Base-by-base conservation (phyloP, 257 asterid species). In the Voacanga thouarsii region DNA sequence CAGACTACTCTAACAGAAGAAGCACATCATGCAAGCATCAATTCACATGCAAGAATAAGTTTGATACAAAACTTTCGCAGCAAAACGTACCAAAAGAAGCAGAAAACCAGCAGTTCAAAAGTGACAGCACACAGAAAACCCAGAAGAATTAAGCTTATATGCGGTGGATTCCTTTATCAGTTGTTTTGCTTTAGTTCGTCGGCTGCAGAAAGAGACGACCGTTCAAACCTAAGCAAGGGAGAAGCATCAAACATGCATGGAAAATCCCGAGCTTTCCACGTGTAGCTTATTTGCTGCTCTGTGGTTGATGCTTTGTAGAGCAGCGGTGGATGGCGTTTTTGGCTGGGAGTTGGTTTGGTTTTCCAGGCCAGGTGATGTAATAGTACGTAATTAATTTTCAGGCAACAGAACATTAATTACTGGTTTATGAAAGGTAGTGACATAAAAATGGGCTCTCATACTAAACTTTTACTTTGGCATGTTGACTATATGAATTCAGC, bases 201-300 rank as follows among this genome's bases (percentile, higher is more conserved):
- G 26, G 39, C 1, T 3, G 26, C 37, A 60, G 24, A 60, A 57
- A 57, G 30, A 19, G 30, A 57, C 30, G 67, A 60, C 24, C 67
- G 67, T 60, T n/a, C 24, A 26, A 12, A 21, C 6, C 71, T 33
- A 33, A 18, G 71, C 33, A 65, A 65, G 26, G 21, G 72, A 39
- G n/a, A 18, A 7, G 1, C 0, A 37, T 1, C 16, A 8, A 66
- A 61, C 6, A 12, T 66, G 72, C 72, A 66, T 66, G 72, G 50
- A 66, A 39, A 66, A 7, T 37, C 70, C 14, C 12, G 71, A 65
- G 47, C 47, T 65, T 65, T 65, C 72, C 72, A 66, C 49, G 72
- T 39, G 72, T 66, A 37, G 72, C 12, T 66, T 8, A n/a, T 66
- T 9, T 37, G 49, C 16, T 16, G 44, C 72, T n/a, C 26, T 37